Conservation (phyloP, 306 rosid species). For the Inga laurina region DNA sequence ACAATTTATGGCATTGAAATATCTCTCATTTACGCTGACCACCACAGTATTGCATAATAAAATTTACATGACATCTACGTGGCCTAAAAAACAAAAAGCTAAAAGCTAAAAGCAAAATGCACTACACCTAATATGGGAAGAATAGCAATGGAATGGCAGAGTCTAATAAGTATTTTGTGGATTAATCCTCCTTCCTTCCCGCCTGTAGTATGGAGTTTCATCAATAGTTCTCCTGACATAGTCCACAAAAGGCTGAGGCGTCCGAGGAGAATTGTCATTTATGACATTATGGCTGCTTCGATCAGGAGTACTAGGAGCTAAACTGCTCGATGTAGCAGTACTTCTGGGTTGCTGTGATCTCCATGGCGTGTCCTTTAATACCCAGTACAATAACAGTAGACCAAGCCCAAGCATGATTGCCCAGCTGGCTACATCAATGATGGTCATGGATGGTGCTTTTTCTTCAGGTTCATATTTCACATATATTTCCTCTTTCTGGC, state of each 20-base stretch:
- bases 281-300: conserved; percentile 45
- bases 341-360: conserved; percentile 48
- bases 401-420: background rate
- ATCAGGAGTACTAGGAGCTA: conserved; percentile 63
- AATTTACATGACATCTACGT: conserved; percentile 25
- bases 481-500: conserved; percentile 74
- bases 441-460: conserved; percentile 33
- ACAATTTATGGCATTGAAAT: background rate
- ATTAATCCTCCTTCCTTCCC: conserved; percentile 73
- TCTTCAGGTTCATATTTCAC: conserved; percentile 53
- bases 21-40: background rate
- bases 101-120: background rate
- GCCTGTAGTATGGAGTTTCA: conserved; percentile 88
- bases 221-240: conserved; percentile 91
- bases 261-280: conserved; percentile 73
- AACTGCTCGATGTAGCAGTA: conserved; percentile 43
- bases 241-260: conserved; percentile 93
- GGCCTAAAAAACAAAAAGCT: background rate
- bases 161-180: conserved; percentile 80
- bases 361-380: conserved; percentile 43
- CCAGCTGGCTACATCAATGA: conserved; percentile 13
- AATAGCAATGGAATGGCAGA: background rate
- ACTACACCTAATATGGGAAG: background rate
- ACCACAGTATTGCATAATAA: conserved; percentile 14
- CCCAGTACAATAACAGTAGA: background rate